Evolutionary conservation across 495 filamentous ascomycete species (phyloP).

Genomic region (Penicillium odoratum): DNA sequence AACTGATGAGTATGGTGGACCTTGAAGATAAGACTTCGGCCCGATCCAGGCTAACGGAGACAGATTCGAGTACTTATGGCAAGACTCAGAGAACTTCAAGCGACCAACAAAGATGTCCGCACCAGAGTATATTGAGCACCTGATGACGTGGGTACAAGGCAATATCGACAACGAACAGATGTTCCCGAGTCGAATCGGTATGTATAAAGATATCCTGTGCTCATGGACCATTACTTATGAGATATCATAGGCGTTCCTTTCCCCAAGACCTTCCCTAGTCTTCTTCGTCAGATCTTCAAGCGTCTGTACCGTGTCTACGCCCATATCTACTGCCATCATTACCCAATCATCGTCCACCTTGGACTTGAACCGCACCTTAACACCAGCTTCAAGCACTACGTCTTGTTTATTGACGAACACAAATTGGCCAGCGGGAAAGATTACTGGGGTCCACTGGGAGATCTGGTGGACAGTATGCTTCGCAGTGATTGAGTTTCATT

Average conservation of each 20-base stretch:
- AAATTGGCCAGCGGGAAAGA: conserved; percentile 87
- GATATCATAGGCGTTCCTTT: conserved; percentile 76
- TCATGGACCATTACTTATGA: conserved; percentile 6
- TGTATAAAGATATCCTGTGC: conserved; percentile 10
- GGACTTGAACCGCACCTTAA: conserved; percentile 97
- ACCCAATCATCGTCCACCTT: conserved; percentile 91
- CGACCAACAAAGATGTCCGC: conserved; percentile 97
- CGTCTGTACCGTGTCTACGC: conserved; percentile 97
- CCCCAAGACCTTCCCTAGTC: conserved; percentile 83
- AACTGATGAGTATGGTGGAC: conserved; percentile 78
- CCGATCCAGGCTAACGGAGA: conserved; percentile 6
- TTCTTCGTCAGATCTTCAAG: conserved; percentile 95
- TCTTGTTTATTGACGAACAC: conserved; percentile 94
- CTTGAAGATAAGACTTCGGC: neutral
- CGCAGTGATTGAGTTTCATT: conserved; percentile 68
- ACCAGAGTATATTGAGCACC: conserved; percentile 93
- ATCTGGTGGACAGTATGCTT: conserved; percentile 96
- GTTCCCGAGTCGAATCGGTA: conserved; percentile 89
- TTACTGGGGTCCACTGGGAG: conserved; percentile 95
- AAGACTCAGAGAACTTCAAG: conserved; percentile 90
- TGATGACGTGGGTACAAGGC: conserved; percentile 94
- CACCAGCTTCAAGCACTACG: conserved; percentile 99
- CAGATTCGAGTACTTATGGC: conserved; percentile 98
- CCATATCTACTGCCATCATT: conserved; percentile 99
- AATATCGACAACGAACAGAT: conserved; percentile 95